These are phyloP conservation scores for Diaporthe citriasiana DNA, from an alignment of 2,329 filamentous ascomycete species.

Conservation along the genomic window DNA sequence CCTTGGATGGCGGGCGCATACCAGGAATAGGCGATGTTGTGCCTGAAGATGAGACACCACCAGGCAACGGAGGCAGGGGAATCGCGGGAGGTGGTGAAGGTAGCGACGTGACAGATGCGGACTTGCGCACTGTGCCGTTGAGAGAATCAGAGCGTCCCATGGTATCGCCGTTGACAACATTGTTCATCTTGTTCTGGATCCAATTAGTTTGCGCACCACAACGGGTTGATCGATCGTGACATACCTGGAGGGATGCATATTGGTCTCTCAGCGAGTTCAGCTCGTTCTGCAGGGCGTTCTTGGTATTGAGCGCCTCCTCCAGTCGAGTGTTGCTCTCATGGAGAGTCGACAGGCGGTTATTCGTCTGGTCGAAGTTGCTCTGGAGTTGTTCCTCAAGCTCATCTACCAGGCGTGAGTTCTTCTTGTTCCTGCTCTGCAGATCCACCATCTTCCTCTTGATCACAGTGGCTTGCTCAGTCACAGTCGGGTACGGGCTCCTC, in stretches of 20 bases:
- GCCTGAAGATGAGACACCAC: constrained; percentile 56
- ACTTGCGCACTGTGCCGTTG: constrained; percentile 84
- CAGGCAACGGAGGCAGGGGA: constrained; percentile 91
- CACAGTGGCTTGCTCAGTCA: constrained; percentile 69
- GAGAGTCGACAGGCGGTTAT: constrained; percentile 87
- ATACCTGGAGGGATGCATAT: constrained; percentile 83
- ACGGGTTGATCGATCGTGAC: constrained; percentile 46
- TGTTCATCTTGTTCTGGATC: constrained; percentile 67
- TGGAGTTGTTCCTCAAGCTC: constrained; percentile 97
- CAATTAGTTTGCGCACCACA: constrained; percentile 47
- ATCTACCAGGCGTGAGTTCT: constrained; percentile 91
- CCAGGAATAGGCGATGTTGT: constrained; percentile 65
- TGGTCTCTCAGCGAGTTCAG: constrained; percentile 77
- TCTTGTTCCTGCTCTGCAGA: constrained; percentile 80
- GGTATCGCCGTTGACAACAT: constrained; percentile 33
- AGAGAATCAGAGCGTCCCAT: constrained; percentile 72
- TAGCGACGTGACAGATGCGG: constrained; percentile 82
- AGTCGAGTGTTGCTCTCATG: constrained; percentile 82
- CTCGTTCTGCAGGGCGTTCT: constrained; percentile 74
- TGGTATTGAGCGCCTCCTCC: constrained; percentile 81
- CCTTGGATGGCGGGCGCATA: constrained; percentile 85
- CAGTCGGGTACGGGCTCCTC: constrained; percentile 60
- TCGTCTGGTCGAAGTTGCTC: constrained; percentile 92
- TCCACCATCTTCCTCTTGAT: constrained; percentile 77
- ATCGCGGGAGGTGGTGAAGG: constrained; percentile 96